A percentile compares a stretch with the other conserved stretches of the same genome.
These are phyloP conservation scores for Fusarium tupiense DNA, from an alignment of 2,329 filamentous ascomycete species.

Conservation along the genomic window DNA sequence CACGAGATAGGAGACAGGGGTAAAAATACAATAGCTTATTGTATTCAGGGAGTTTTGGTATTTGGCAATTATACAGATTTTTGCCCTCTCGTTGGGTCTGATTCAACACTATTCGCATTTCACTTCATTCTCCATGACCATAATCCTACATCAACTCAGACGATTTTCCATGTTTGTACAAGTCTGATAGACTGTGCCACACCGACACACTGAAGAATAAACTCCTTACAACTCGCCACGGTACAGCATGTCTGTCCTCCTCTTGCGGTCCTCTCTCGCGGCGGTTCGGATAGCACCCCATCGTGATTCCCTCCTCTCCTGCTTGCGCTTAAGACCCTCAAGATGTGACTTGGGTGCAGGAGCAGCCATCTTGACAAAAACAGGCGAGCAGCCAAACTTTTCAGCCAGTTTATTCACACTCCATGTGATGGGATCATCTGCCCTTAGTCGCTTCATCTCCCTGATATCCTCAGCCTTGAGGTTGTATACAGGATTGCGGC, in stretches of 20 bases:
- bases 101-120: constrained; percentile 25
- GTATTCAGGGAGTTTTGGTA: constrained; percentile 36
- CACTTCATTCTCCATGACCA: constrained; percentile 18
- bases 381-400: constrained; percentile 64
- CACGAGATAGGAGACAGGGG: not conserved
- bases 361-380: constrained; percentile 69
- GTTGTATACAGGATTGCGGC: constrained; percentile 58
- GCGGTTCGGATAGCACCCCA: constrained; percentile 67
- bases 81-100: constrained; percentile 16
- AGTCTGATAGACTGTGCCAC: constrained; percentile 11
- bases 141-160: constrained; percentile 41
- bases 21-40: constrained; percentile 30
- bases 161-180: constrained; percentile 39
- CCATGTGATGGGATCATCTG: constrained; percentile 64
- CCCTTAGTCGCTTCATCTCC: constrained; percentile 67
- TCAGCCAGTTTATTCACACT: constrained; percentile 62
- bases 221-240: constrained; percentile 58
- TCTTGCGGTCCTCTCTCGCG: constrained; percentile 65
- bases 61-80: constrained; percentile 41
- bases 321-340: constrained; percentile 54
- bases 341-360: constrained; percentile 60
- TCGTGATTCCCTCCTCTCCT: constrained; percentile 60
- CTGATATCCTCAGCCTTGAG: constrained; percentile 64
- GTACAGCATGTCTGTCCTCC: constrained; percentile 63
- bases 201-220: not conserved